Percentiles rank a stretch among this genome's conserved stretches.
These are phyloP conservation scores for Trichosporon ovoides DNA, from an alignment of 1,284 basidiomycete species.

Conservation along the genomic window DNA sequence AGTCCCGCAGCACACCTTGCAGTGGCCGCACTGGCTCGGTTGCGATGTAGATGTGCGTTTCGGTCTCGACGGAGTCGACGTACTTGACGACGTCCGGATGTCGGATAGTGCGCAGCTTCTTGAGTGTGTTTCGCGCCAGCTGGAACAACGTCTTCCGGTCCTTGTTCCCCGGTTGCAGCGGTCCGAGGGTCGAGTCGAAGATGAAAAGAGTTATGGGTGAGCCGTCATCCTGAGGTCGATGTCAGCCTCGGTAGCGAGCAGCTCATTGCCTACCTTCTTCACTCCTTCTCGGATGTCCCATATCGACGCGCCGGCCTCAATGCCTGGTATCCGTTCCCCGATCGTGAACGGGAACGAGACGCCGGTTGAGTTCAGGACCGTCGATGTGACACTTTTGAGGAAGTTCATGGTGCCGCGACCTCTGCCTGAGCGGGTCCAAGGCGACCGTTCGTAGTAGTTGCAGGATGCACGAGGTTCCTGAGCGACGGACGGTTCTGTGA, in stretches of 20 bases:
- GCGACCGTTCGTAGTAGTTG: no score
- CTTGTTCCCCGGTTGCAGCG: conserved; percentile 46
- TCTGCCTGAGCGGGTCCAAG: not conserved
- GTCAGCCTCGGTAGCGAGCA: conserved; percentile 1
- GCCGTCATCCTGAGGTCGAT: conserved; percentile 68
- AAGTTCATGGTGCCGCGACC: conserved; percentile 43
- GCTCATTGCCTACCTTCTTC: conserved; percentile 61
- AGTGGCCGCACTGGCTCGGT: conserved; percentile 87
- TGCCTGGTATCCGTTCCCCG: conserved; percentile 65
- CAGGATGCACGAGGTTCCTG: no score
- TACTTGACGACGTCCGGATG: conserved; percentile 96
- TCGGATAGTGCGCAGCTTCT: conserved; percentile 82
- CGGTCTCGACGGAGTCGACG: conserved; percentile 86
- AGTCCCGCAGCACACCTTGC: conserved; percentile 59
- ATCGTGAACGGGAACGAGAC: conserved; percentile 82
- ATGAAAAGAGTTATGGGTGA: conserved; percentile 80
- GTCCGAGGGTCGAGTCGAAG: conserved; percentile 60
- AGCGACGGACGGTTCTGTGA: not conserved
- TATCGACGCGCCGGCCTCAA: conserved; percentile 60
- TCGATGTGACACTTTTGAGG: conserved; percentile 53
- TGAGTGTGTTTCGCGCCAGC: conserved; percentile 83
- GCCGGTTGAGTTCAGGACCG: conserved; percentile 82
- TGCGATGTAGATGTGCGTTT: conserved; percentile 81
- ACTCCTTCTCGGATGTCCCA: conserved; percentile 84
- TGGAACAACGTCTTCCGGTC: conserved; percentile 61